These are phyloP conservation scores for Penicillium paneum DNA, from an alignment of 2,329 filamentous ascomycete species.

Conservation along the genomic window DNA sequence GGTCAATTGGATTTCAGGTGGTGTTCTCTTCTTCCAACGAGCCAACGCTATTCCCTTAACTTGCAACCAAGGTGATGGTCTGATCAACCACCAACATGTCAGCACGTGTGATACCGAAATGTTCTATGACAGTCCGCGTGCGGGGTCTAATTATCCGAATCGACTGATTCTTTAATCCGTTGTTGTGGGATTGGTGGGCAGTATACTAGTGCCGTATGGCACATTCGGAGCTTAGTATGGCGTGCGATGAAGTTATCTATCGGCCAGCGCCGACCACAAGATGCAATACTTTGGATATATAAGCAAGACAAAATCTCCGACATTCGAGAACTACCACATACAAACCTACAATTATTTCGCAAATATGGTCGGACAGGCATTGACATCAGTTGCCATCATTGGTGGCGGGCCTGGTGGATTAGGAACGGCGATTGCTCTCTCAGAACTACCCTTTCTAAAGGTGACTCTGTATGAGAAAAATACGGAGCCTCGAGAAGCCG, in stretches of 20 bases:
- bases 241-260: constrained; percentile 13
- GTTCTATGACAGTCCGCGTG: neutral
- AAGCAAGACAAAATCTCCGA: neutral
- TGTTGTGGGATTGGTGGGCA: neutral
- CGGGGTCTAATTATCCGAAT: neutral
- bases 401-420: constrained; percentile 43
- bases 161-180: neutral
- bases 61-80: neutral
- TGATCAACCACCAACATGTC: neutral
- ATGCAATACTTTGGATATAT: neutral
- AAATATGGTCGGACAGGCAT: constrained; percentile 10
- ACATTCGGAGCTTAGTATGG: constrained; percentile 10
- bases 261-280: neutral
- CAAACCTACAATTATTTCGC: neutral
- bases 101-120: neutral
- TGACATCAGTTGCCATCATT: constrained; percentile 34
- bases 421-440: constrained; percentile 47
- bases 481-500: constrained; percentile 46
- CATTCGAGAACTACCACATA: neutral
- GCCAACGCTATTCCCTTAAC: neutral
- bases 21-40: neutral
- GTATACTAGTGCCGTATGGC: constrained; percentile 6
- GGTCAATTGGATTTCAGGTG: too few relatives aligned
- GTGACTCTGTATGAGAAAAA: constrained; percentile 49
- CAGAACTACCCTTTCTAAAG: constrained; percentile 41